A percentile compares a stretch with the other conserved stretches of the same genome.
Evolutionary conservation across 306 rosid genomes (phyloP).

Genomic region (Vigna angularis): DNA sequence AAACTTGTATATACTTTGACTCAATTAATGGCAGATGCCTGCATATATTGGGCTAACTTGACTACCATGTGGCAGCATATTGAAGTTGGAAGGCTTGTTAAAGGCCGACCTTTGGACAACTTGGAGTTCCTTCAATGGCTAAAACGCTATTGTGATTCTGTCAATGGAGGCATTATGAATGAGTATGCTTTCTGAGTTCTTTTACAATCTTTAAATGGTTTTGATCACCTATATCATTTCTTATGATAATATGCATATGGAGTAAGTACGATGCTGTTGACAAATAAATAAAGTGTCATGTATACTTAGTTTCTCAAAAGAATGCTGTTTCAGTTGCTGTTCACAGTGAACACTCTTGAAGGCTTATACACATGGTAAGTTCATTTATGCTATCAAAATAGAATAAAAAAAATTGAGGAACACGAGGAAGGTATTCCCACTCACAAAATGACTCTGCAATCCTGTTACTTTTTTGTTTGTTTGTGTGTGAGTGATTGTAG

Average conservation of each 20-base stretch:
- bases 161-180: slow-evolving; percentile 98
- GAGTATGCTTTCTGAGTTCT: slow-evolving; percentile 50
- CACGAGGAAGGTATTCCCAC: not conserved
- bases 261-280: not conserved
- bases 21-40: not conserved
- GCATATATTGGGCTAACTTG: slow-evolving; percentile 32
- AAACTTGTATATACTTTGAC: slow-evolving; percentile 14
- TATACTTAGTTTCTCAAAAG: not conserved
- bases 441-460: not conserved
- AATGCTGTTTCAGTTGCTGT: slow-evolving; percentile 3
- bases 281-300: not conserved
- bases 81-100: slow-evolving; percentile 95
- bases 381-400: not conserved
- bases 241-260: not conserved
- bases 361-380: not conserved
- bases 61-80: slow-evolving; percentile 68
- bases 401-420: not conserved
- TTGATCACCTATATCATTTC: slow-evolving; percentile 14
- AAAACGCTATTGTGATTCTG: slow-evolving; percentile 97
- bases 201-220: slow-evolving; percentile 19
- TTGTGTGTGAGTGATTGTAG: not conserved
- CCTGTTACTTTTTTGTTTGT: not conserved
- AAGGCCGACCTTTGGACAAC: slow-evolving; percentile 97
- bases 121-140: slow-evolving; percentile 98
- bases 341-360: not conserved